phyloP scores from a whole-genome alignment of 2,329 filamentous ascomycete species.

The Xylaria sp. region DNA sequence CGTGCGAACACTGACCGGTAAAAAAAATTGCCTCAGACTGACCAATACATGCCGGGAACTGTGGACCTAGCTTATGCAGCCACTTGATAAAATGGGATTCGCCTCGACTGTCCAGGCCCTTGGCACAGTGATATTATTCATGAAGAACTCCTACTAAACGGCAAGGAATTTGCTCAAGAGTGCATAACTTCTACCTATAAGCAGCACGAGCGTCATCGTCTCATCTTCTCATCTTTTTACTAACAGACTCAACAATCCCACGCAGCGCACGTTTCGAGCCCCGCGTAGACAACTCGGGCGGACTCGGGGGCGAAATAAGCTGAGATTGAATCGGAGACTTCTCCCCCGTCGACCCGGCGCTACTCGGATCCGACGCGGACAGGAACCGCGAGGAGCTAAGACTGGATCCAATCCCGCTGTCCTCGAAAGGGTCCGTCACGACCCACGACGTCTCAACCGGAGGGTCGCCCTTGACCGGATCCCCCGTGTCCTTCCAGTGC shows the following conservation, averaged over 20 bases:
- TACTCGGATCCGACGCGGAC: background rate
- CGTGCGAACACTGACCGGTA: background rate
- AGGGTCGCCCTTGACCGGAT: background rate
- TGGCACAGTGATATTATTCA: background rate
- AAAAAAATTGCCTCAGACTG: background rate
- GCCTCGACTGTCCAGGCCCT: background rate
- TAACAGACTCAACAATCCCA: background rate
- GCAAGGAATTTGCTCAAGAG: background rate
- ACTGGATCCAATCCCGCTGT: conserved; percentile 4
- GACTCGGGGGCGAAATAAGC: background rate
- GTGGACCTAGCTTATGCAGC: background rate
- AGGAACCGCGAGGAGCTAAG: conserved; percentile 4
- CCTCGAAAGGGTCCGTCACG: background rate
- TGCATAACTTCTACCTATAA: too few species aligned
- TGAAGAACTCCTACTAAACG: background rate
- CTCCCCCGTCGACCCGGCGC: background rate
- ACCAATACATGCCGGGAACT: background rate
- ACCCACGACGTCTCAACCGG: background rate
- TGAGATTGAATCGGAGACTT: background rate
- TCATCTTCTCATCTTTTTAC: conserved; percentile 12
- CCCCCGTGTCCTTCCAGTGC: background rate
- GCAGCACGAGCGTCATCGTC: background rate
- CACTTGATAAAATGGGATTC: background rate
- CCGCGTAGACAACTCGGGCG: background rate
- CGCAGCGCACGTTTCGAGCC: background rate